phyloP scores from a whole-genome alignment of 2,329 filamentous ascomycete genomes.

The Fusarium mangiferae region DNA sequence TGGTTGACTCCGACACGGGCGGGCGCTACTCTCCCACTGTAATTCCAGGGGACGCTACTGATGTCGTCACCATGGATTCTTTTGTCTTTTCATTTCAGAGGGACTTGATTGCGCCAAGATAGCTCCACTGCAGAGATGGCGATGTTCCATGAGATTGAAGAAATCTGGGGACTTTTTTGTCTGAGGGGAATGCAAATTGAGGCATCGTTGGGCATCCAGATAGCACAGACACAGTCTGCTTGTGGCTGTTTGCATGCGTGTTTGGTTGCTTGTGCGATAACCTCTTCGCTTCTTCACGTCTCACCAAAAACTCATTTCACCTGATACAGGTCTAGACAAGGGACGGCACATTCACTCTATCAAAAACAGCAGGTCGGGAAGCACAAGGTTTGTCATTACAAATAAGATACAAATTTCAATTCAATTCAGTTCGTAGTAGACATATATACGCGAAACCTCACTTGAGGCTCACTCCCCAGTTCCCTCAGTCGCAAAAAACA shows the following conservation, averaged over 20 bases:
- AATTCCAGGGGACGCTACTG: conserved; percentile 38
- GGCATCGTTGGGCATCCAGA: neutral
- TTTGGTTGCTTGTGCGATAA: neutral
- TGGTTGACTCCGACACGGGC: conserved; percentile 29
- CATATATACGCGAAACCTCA: neutral
- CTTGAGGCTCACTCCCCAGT: conserved; percentile 1
- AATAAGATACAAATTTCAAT: neutral
- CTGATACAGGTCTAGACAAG: conserved; percentile 6
- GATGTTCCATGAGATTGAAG: conserved; percentile 8
- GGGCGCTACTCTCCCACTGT: conserved; percentile 22
- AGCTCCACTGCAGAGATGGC: conserved; percentile 28
- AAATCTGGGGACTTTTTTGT: neutral
- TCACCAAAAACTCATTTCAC: conserved; percentile 32
- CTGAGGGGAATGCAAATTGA: neutral
- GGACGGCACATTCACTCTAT: neutral
- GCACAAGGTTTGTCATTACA: neutral
- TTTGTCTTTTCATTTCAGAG: conserved; percentile 17
- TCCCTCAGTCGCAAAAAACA: neutral
- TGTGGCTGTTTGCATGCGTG: neutral
- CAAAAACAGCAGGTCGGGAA: neutral
- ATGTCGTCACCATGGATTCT: conserved; percentile 36
- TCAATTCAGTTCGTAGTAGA: neutral
- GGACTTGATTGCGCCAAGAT: conserved; percentile 19
- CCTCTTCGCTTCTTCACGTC: conserved; percentile 15
- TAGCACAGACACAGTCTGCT: neutral